Evolutionary conservation across 192 early-diverging fungal genomes (phyloP), one percentile per base, ranked within the genome.

Genomic region (Umbelopsis ramanniana): DNA sequence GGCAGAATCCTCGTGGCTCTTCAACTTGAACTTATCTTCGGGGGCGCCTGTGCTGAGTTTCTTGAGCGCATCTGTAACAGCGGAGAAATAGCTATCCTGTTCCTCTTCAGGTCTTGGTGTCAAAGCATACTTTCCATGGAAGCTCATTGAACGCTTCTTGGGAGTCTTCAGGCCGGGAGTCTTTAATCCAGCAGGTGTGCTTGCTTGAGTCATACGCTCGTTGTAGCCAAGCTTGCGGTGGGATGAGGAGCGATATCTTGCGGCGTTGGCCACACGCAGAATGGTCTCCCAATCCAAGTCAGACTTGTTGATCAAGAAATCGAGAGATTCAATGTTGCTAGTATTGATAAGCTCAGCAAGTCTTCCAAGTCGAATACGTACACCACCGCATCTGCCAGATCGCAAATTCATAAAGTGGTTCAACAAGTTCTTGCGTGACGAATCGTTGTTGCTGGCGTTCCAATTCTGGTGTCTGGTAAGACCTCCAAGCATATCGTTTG

Each of bases 351-450:
- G 87, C 74, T 96, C 94, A 17, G 81, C 76, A 46, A 96, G 71
- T 19, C 92, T 83, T n/a, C 89, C 92, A 19, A 93, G 76, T 17
- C 94, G 91, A 19, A 94, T 89, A 26, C 92, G 89, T 0, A 91
- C 88, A 63, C 86, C 87, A 29, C 86, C 87, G 55, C 84, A 88
- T 14, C 84, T 76, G 19, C 94, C 94, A 21, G 74, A 81, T 23
- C 91, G 86, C 48, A 95, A 76, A 48, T 86, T 89, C 90, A 93
- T 95, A 83, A 95, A 92, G 76, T 93, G 93, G 75, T 93, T 93
- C 26, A 95, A 74, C 10, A 95, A 81, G 66, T 93, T 94, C 50
- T 87, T 87, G 48, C 77, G 78, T 38, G 82, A 82, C 29, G 79
- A 72, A 14, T 81, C 72, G 15, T 74, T 80, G 19, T 66, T 78